Percentiles rank a stretch among this genome's conserved stretches.
phyloP scores from a whole-genome alignment of 345 rosid genomes.

The Erysimum cheiranthoides region DNA sequence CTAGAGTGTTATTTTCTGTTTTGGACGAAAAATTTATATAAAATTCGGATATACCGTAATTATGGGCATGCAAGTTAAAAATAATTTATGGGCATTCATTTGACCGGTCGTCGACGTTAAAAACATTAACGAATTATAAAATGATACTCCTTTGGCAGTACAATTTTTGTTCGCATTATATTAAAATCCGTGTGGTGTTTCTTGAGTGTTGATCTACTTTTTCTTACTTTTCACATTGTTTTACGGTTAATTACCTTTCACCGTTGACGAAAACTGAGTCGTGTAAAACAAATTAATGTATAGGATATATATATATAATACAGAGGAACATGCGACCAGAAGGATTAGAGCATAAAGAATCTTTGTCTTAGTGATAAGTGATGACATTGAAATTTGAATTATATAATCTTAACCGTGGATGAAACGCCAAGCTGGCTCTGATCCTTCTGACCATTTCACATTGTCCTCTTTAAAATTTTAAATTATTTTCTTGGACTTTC shows the following conservation, averaged over 20 bases:
- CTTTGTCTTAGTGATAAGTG: slow-evolving; percentile 44
- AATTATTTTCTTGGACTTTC: slow-evolving; percentile 33
- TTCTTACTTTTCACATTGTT: slow-evolving; percentile 10
- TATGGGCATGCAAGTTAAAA: slow-evolving; percentile 40
- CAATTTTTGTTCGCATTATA: slow-evolving; percentile 38
- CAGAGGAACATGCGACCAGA: slow-evolving; percentile 42
- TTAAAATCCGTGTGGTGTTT: slow-evolving; percentile 18
- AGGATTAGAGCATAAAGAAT: slow-evolving; percentile 47
- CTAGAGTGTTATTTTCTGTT: too few relatives aligned
- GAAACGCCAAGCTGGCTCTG: slow-evolving; percentile 45
- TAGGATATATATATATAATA: not conserved
- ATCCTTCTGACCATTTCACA: slow-evolving; percentile 36
- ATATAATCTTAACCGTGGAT: slow-evolving; percentile 19
- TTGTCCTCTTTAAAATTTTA: slow-evolving; percentile 18
- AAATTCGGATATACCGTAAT: slow-evolving; percentile 17
- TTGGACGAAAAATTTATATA: not conserved
- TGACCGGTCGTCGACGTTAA: slow-evolving; percentile 36
- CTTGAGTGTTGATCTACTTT: not conserved
- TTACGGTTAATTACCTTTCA: slow-evolving; percentile 3
- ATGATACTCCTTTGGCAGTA: slow-evolving; percentile 28
- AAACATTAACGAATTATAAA: slow-evolving; percentile 15
- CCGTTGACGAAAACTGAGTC: slow-evolving; percentile 30
- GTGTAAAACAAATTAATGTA: slow-evolving; percentile 17
- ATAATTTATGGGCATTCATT: slow-evolving; percentile 22
- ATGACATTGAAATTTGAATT: slow-evolving; percentile 24